Conservation (phyloP, 768 basidiomycete genomes). For the Lentinus brumalis region DNA sequence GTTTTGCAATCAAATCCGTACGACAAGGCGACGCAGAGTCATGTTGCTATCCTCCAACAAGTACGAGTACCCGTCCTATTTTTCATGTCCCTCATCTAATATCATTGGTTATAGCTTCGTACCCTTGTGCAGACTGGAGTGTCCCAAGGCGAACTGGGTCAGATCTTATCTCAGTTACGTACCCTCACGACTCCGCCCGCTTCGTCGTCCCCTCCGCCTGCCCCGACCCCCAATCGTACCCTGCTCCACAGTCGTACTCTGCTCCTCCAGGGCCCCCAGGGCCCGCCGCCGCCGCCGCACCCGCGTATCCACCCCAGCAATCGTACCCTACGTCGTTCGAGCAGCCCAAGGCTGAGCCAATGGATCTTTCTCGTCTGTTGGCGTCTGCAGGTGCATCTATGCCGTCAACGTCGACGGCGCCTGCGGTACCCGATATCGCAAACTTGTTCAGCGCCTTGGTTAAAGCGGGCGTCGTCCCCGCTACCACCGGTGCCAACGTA, state of each 20-base stretch:
- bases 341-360: constrained; percentile 33
- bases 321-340: constrained; percentile 28
- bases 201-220: constrained; percentile 33
- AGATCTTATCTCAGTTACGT: constrained; percentile 74
- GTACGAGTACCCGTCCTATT: constrained; percentile 43
- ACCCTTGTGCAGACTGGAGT: constrained; percentile 78
- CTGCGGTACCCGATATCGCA: constrained; percentile 44
- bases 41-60: constrained; percentile 80
- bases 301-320: constrained; percentile 36
- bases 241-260: constrained; percentile 21
- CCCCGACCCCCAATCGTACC: constrained; percentile 11
- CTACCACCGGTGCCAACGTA: constrained; percentile 50
- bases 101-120: constrained; percentile 49
- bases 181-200: constrained; percentile 54
- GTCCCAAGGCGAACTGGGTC: constrained; percentile 75
- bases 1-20: constrained; percentile 70
- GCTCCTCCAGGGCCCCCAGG: constrained; percentile 8
- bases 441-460: constrained; percentile 68
- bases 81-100: neutral
- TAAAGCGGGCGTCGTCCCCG: constrained; percentile 77
- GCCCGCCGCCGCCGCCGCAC: constrained; percentile 30
- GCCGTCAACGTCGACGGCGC: constrained; percentile 26
- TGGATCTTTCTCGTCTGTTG: constrained; percentile 34
- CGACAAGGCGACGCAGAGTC: constrained; percentile 66
- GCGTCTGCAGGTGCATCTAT: constrained; percentile 27